These are phyloP conservation scores for Trypanosomatidae sp. DNA, from an alignment of 208 protist genomes.

Conservation along the genomic window DNA sequence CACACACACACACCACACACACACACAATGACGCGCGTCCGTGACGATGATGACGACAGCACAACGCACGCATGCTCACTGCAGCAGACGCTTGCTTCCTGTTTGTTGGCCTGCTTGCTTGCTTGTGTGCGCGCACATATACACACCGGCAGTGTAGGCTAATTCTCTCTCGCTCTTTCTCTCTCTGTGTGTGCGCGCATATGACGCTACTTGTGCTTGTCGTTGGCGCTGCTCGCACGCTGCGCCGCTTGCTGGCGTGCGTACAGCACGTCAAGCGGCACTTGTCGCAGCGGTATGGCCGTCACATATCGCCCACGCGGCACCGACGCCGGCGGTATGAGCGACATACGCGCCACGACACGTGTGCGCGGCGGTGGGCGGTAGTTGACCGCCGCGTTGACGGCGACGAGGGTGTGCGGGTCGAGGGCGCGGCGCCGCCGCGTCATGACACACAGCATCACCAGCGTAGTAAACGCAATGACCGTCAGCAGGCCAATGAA, in stretches of 20 bases:
- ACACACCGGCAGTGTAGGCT: neutral
- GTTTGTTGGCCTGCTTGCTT: too few species aligned
- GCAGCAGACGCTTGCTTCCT: too few species aligned
- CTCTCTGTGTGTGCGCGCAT: too few species aligned
- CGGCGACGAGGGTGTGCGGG: constrained; percentile 1
- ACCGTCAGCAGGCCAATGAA: neutral
- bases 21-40: too few species aligned
- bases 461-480: constrained; percentile 1
- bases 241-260: constrained; percentile 3
- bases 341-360: constrained; percentile 1
- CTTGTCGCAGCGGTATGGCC: constrained; percentile 8
- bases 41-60: too few species aligned
- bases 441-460: neutral
- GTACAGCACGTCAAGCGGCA: constrained; percentile 9
- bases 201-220: too few species aligned
- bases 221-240: neutral
- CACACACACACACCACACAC: too few species aligned
- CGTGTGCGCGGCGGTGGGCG: neutral
- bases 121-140: neutral
- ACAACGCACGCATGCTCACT: too few species aligned
- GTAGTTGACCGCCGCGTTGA: constrained; percentile 4
- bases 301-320: neutral
- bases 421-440: neutral
- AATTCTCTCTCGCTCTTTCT: too few species aligned
- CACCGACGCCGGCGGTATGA: neutral